Conservation (phyloP, 768 basidiomycete genomes). For the Suillus cothurnatus region DNA sequence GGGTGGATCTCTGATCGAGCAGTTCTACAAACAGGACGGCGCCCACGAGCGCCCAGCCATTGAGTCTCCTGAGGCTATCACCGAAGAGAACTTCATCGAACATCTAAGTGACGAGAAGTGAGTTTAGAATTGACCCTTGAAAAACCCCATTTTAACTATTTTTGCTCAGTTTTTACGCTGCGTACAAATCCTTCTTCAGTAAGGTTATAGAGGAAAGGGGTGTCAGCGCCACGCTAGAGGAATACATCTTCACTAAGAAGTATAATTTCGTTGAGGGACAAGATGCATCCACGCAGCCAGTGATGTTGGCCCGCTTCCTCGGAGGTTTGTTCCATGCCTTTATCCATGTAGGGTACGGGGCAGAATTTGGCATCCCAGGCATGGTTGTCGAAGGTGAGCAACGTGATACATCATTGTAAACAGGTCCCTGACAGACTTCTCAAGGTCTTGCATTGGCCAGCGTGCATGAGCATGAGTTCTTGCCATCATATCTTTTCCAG, state of each 20-base stretch:
- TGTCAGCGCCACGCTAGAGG: constrained; percentile 19
- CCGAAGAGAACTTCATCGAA: constrained; percentile 23
- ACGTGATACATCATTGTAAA: no score
- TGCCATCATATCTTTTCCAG: constrained; percentile 14
- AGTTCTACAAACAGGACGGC: constrained; percentile 28
- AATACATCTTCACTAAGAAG: constrained; percentile 33
- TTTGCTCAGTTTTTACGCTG: constrained; percentile 24
- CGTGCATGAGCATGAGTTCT: constrained; percentile 37
- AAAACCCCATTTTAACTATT: not conserved
- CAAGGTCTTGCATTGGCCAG: constrained; percentile 29
- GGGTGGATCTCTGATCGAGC: constrained; percentile 22
- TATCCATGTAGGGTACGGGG: constrained; percentile 63
- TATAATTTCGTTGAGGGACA: constrained; percentile 25
- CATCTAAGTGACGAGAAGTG: constrained; percentile 30
- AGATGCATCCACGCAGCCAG: constrained; percentile 35
- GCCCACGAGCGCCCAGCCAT: constrained; percentile 25
- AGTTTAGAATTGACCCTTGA: not conserved
- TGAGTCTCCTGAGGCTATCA: constrained; percentile 26
- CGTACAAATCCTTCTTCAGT: constrained; percentile 30
- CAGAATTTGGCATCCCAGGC: constrained; percentile 65
- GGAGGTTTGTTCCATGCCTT: constrained; percentile 59
- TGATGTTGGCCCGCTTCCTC: constrained; percentile 54
- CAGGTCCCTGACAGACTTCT: not conserved
- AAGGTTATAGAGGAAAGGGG: constrained; percentile 20
- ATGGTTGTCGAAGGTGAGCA: constrained; percentile 60